Conservation (phyloP, 371 early-diverging fungal species). For the Gilbertella persicaria region DNA sequence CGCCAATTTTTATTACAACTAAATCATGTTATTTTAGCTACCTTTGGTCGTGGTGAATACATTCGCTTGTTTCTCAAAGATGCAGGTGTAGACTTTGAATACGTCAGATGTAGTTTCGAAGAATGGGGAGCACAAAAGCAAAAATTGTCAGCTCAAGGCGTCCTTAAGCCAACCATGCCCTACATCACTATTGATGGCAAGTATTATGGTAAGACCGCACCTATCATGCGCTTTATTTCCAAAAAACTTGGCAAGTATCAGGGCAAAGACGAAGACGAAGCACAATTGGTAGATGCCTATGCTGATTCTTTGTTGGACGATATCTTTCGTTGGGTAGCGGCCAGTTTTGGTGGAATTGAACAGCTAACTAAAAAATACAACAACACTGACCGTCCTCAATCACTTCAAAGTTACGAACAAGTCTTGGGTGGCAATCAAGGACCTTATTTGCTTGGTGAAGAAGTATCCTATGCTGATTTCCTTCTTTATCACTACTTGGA, state of each 20-base stretch:
- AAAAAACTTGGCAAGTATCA: conserved; percentile 29
- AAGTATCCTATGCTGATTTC: conserved; percentile 35
- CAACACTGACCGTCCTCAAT: not conserved
- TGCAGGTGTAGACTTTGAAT: conserved; percentile 27
- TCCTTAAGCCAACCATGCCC: conserved; percentile 23
- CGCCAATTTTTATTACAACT: not conserved
- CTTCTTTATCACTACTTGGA: conserved; percentile 21
- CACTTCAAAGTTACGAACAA: too few relatives aligned
- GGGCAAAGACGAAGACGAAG: conserved; percentile 25
- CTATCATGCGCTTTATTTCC: conserved; percentile 25
- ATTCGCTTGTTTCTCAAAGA: conserved; percentile 30
- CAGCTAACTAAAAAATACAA: conserved; percentile 9
- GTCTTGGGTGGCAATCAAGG: conserved; percentile 18
- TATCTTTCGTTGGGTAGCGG: not conserved
- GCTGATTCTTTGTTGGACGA: conserved; percentile 21
- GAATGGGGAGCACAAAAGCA: conserved; percentile 21
- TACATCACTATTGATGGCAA: conserved; percentile 27
- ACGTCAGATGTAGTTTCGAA: conserved; percentile 10
- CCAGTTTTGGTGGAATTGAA: not conserved
- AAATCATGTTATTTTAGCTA: conserved; percentile 1
- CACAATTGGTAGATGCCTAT: conserved; percentile 20
- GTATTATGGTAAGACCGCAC: conserved; percentile 19
- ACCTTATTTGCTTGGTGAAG: conserved; percentile 28
- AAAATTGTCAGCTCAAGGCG: conserved; percentile 5
- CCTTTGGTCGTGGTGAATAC: conserved; percentile 27